Percentiles rank a stretch among this genome's conserved stretches.
Conservation (phyloP, 176 grass and related monocot genomes). For the Thinopyrum elongatum region DNA sequence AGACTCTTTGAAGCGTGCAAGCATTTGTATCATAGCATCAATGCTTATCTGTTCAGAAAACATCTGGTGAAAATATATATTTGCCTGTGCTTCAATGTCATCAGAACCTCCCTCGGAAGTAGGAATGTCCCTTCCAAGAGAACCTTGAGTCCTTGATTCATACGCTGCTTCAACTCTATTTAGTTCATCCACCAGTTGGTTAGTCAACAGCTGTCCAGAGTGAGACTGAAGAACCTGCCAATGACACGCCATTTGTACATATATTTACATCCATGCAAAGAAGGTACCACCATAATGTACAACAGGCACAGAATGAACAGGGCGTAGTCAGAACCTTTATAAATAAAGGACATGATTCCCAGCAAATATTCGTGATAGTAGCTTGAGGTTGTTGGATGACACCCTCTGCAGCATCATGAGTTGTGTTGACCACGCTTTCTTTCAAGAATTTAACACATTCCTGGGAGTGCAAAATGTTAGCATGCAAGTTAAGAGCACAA, state of each 20-base stretch:
- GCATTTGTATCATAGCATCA: slow-evolving; percentile 94
- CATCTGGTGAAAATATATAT: slow-evolving; percentile 91
- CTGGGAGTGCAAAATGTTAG: slow-evolving; percentile 37
- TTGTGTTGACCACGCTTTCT: slow-evolving; percentile 49
- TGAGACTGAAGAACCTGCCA: slow-evolving; percentile 75
- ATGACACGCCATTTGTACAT: slow-evolving; percentile 11
- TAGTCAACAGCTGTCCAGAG: slow-evolving; percentile 59
- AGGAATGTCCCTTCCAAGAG: slow-evolving; percentile 36
- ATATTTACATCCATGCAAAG: slow-evolving; percentile 24
- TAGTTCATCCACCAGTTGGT: slow-evolving; percentile 74
- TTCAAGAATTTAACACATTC: slow-evolving; percentile 84
- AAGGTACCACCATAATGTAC: not conserved
- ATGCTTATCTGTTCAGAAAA: slow-evolving; percentile 77
- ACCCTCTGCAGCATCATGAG: slow-evolving; percentile 37
- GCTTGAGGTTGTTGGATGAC: slow-evolving; percentile 39
- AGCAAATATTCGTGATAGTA: slow-evolving; percentile 44
- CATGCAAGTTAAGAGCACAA: slow-evolving; percentile 14
- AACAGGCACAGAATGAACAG: slow-evolving; percentile 21
- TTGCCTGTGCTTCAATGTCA: slow-evolving; percentile 69
- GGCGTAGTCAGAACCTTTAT: slow-evolving; percentile 56
- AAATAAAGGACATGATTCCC: slow-evolving; percentile 66
- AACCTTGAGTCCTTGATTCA: slow-evolving; percentile 48
- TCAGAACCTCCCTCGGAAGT: slow-evolving; percentile 54
- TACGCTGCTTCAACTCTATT: slow-evolving; percentile 53
- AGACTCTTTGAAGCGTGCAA: slow-evolving; percentile 89